Conservation (phyloP, 2,329 filamentous ascomycete species). For the Lasiodiplodia gonubiensis region DNA sequence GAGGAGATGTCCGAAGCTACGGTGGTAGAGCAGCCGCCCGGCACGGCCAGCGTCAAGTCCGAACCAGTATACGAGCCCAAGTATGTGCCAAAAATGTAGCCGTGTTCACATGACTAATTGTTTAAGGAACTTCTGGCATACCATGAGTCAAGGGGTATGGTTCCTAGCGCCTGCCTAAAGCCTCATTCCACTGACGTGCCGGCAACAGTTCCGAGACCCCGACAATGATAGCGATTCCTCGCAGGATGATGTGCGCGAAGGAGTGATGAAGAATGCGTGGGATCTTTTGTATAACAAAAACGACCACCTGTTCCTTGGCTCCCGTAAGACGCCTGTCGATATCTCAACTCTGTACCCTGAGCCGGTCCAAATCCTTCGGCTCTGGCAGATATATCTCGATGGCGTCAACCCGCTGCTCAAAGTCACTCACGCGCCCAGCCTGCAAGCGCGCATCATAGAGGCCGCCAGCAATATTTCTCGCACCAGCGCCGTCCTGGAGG, state of each 20-base stretch:
- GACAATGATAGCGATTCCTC: conserved; percentile 30
- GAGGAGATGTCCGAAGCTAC: neutral
- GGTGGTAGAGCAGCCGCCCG: neutral
- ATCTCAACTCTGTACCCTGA: conserved; percentile 67
- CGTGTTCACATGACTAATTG: conserved; percentile 33
- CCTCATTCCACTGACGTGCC: conserved; percentile 32
- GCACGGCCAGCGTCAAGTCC: neutral
- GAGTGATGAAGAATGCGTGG: conserved; percentile 54
- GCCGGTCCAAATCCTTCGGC: conserved; percentile 68
- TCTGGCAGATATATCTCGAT: conserved; percentile 72
- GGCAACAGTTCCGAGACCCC: conserved; percentile 35
- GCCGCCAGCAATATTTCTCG: conserved; percentile 62
- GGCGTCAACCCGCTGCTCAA: conserved; percentile 73
- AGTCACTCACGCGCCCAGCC: conserved; percentile 68
- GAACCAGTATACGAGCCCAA: neutral
- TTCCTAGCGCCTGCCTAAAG: neutral
- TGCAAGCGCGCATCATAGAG: conserved; percentile 63
- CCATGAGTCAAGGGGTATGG: conserved; percentile 52
- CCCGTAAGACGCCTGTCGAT: conserved; percentile 60
- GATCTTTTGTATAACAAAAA: conserved; percentile 47
- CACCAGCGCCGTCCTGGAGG: conserved; percentile 60
- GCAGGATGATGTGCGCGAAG: conserved; percentile 44
- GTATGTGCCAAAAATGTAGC: neutral
- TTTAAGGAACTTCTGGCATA: conserved; percentile 52
- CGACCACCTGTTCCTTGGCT: conserved; percentile 61